Evolutionary conservation across 345 rosid species (phyloP).

Genomic region (Eucalyptus erythrocorys): DNA sequence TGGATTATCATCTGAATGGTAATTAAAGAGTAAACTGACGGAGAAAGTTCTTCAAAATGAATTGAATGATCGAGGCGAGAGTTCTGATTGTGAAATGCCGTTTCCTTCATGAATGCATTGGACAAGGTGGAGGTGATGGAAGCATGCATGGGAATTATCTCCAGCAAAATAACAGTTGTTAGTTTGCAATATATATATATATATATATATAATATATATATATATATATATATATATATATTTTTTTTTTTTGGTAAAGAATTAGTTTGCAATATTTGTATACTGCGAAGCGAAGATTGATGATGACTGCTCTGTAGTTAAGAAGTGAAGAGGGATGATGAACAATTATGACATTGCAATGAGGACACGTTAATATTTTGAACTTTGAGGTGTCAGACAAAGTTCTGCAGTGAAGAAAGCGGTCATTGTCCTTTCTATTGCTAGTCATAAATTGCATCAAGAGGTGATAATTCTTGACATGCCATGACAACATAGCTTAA

Average conservation of each 20-base stretch:
- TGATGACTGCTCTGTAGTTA: neutral
- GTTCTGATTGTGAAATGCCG: neutral
- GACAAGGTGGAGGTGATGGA: neutral
- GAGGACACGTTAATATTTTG: neutral
- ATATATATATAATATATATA: too few species aligned
- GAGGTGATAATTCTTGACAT: neutral
- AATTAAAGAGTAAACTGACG: neutral
- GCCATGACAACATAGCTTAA: neutral
- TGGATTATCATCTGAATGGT: neutral
- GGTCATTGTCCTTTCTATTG: neutral
- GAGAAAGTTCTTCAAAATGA: neutral
- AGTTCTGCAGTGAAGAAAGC: neutral
- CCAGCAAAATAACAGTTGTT: neutral
- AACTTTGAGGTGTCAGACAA: neutral
- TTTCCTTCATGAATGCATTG: neutral
- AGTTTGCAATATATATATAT: neutral
- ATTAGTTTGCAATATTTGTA: neutral
- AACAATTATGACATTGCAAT: neutral
- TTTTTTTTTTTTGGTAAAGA: too few species aligned
- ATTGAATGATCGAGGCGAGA: neutral
- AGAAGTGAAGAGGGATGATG: neutral
- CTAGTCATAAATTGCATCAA: neutral
- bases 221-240: too few species aligned
- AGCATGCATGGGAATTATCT: neutral
- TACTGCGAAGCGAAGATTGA: neutral